Base-by-base conservation (phyloP, 176 grass and related monocot genomes). In the Aechmea fasciata region DNA sequence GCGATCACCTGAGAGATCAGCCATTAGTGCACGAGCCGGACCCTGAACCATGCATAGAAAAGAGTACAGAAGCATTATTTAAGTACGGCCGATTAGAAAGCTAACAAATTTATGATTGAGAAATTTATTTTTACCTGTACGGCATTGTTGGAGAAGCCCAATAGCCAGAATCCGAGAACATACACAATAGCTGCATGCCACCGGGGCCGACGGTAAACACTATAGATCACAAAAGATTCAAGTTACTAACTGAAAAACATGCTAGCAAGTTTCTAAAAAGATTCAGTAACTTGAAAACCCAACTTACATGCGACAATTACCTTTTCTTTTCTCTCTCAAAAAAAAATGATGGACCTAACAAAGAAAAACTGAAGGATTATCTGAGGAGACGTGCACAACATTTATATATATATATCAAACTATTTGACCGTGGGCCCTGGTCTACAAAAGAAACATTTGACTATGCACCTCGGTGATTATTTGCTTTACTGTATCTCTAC, bases 141-240 rank as follows among this genome's bases (percentile, higher is more conserved):
- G 10, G 88, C 74, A 61, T 96, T 96, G 73, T 96, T 96, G 47
- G 92, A 89, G 61, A 96, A 87, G 63, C 92, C 92, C 69, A 96
- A 83, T 15, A 96, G 49, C 92, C 92, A 96, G 76, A 97, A 97
- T 78, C 94, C 94, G 71, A 97, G 69, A 2, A 92, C 84, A 79
- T 81, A 97, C 25, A 97, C 70, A 51, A 90, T 77, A 22, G 89
- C 86, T 26, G 94, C 89, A 47, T 97, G 86, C 89, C 89, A 89
- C 10, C 89, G 85, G 66, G 82, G 63, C 14, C 94, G 89, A 77
- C 68, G 83, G 41, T 90, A 97, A 52, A 83, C 75, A 52, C 92
- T 96, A 66, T 17, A 82, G 29, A 4, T 70, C 20, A 19, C 14
- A 57, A 64, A 48, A 67, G 67, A 10, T 72, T 47, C 10, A 3